Evolutionary conservation across 768 basidiomycete genomes (phyloP).

Genomic region (Trichaptum fuscoviolaceum): DNA sequence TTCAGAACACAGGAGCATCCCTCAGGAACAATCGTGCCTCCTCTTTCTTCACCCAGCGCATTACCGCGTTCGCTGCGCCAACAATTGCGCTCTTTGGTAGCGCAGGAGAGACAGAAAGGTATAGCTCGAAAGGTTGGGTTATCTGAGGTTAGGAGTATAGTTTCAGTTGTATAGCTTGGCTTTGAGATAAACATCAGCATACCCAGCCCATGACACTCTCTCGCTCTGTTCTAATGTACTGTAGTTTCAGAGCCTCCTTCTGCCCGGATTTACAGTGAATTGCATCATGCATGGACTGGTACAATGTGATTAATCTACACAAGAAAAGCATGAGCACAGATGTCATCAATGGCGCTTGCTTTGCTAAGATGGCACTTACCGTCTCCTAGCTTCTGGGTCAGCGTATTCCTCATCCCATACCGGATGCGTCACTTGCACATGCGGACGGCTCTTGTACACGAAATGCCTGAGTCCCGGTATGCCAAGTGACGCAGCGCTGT

Average conservation of each 20-base stretch:
- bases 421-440: conserved; percentile 88
- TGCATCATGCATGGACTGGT: conserved; percentile 82
- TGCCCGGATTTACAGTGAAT: conserved; percentile 90
- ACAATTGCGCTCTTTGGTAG: conserved; percentile 87
- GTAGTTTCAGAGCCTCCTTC: conserved; percentile 72
- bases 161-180: not conserved
- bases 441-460: conserved; percentile 83
- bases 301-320: conserved; percentile 73
- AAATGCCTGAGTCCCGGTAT: conserved; percentile 93
- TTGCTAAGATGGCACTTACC: conserved; percentile 34
- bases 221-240: conserved; percentile 78
- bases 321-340: conserved; percentile 10
- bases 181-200: conserved; percentile 22
- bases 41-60: conserved; percentile 88
- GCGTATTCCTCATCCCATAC: conserved; percentile 85
- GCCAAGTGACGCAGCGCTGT: conserved; percentile 68
- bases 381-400: conserved; percentile 47
- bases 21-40: conserved; percentile 76
- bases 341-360: too few species aligned
- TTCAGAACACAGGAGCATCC: conserved; percentile 84
- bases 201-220: conserved; percentile 97
- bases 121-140: conserved; percentile 91
- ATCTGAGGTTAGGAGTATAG: conserved; percentile 45
- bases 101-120: conserved; percentile 73
- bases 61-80: conserved; percentile 83